phyloP scores from a whole-genome alignment of 805 yeast species.

The Nakazawaea holstii region DNA sequence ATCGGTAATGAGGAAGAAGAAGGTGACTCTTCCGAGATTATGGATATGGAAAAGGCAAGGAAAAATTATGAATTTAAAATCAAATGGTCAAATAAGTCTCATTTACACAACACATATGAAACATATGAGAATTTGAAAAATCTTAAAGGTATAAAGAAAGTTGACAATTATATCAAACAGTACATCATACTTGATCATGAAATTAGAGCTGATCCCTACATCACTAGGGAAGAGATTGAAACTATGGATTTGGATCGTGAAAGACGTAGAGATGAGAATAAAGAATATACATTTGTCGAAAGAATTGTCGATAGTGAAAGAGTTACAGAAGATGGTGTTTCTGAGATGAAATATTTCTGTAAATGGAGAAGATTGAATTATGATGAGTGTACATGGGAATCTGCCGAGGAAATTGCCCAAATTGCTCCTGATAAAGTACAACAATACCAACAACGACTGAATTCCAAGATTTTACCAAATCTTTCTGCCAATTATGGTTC shows the following conservation, averaged over 20 bases:
- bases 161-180: conserved; percentile 87
- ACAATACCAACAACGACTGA: conserved; percentile 72
- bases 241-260: conserved; percentile 90
- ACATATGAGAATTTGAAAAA: conserved; percentile 46
- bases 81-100: conserved; percentile 87
- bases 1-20: conserved; percentile 27
- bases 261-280: conserved; percentile 74
- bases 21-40: conserved; percentile 28
- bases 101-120: conserved; percentile 95
- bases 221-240: conserved; percentile 89
- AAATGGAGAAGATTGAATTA: conserved; percentile 93
- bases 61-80: conserved; percentile 47
- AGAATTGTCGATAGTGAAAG: conserved; percentile 86
- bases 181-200: conserved; percentile 68
- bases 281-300: conserved; percentile 82
- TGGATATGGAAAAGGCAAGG: conserved; percentile 15
- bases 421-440: conserved; percentile 81
- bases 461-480: conserved; percentile 80
- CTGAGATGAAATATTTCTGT: conserved; percentile 73
- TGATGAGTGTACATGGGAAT: conserved; percentile 97
- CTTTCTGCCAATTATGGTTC: conserved; percentile 72
- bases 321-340: conserved; percentile 53
- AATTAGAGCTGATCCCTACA: conserved; percentile 70
- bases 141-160: conserved; percentile 72
- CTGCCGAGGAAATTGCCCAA: conserved; percentile 79